Evolutionary conservation across 106 monocot species (phyloP), one percentile per base, ranked within the genome.

Genomic region (Gastrodia elata): DNA sequence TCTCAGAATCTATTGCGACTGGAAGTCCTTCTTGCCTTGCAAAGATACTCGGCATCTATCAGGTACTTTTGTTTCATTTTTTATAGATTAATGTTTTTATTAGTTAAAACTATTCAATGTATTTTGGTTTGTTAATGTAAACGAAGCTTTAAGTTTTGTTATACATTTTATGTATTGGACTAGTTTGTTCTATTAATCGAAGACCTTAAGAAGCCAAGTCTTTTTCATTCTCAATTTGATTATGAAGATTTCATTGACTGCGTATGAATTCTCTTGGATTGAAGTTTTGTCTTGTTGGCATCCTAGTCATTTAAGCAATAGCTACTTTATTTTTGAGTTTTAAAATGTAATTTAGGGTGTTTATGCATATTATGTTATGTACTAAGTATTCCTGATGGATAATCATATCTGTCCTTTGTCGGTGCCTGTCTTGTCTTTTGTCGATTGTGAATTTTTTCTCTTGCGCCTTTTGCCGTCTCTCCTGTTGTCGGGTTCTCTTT

Each of bases 21-120:
- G 70, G 88, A 52, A 93, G 91, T 65, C 98, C 98, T 3, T 93
- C 98, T 65, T 91, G 91, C 73, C 74, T 98, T 74, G 93, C 98
- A 72, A 98, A 98, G 68, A 91, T 93, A 73, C 77, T 93, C 52
- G 98, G 98, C 22, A 93, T 93, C 67, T 98, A 93, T 83, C 93
- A 98, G 93, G 88, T 93, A 80, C 24, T 5, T 1, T 26, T 15
- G 34, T 39, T 39, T 38, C 39, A 7, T 22, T 25, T 14, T 13
- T 25, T n/a, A 24, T 2, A 14, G 15, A 67, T 15, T 8, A 18
- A 2, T 37, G 0, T 14, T 24, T 26, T 6, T 58, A 8, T 58
- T 39, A 69, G 69, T 40, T 69, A 44, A 30, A 65, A 27, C 67
- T 40, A 20, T 74, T 65, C 42, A 27, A 27, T 39, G 65, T 65